Percentiles rank a stretch among this genome's conserved stretches.
Conservation (phyloP, 495 filamentous ascomycete species). For the Tetracladium setigerum region DNA sequence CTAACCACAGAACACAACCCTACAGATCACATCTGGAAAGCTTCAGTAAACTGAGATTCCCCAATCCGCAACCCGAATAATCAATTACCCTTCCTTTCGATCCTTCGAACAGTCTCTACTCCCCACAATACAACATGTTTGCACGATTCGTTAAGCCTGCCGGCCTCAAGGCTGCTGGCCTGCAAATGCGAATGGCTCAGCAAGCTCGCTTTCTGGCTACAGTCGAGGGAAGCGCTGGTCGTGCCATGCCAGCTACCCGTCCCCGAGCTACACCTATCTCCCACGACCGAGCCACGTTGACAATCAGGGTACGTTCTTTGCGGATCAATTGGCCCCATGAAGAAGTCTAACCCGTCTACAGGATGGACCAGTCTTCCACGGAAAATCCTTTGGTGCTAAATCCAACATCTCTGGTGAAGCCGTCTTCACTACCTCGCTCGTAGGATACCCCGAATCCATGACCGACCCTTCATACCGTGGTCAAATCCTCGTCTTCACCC, state of each 20-base stretch:
- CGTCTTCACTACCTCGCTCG: conserved; percentile 88
- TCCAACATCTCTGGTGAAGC: conserved; percentile 90
- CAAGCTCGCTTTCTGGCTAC: conserved; percentile 62
- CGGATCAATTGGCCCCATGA: not conserved
- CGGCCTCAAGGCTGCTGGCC: conserved; percentile 36
- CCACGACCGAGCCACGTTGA: conserved; percentile 81
- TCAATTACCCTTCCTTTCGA: conserved; percentile 28
- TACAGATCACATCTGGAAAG: conserved; percentile 97
- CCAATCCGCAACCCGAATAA: conserved; percentile 14
- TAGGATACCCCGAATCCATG: conserved; percentile 96
- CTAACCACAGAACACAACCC: conserved; percentile 17
- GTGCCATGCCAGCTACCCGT: conserved; percentile 38
- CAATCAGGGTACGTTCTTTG: conserved; percentile 61
- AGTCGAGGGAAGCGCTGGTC: conserved; percentile 58
- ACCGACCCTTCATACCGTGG: conserved; percentile 98
- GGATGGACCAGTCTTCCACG: conserved; percentile 89
- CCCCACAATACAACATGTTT: conserved; percentile 64
- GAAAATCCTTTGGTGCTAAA: conserved; percentile 87
- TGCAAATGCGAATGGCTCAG: conserved; percentile 22
- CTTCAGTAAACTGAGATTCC: conserved; percentile 63
- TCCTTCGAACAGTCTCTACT: not conserved
- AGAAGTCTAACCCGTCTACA: conserved; percentile 20
- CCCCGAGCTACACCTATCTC: conserved; percentile 48
- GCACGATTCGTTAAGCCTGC: conserved; percentile 54
- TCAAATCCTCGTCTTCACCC: conserved; percentile 96